Percentiles rank a stretch among this genome's conserved stretches.
Conservation (phyloP, 345 rosid species). For the Eutrema japonicum region DNA sequence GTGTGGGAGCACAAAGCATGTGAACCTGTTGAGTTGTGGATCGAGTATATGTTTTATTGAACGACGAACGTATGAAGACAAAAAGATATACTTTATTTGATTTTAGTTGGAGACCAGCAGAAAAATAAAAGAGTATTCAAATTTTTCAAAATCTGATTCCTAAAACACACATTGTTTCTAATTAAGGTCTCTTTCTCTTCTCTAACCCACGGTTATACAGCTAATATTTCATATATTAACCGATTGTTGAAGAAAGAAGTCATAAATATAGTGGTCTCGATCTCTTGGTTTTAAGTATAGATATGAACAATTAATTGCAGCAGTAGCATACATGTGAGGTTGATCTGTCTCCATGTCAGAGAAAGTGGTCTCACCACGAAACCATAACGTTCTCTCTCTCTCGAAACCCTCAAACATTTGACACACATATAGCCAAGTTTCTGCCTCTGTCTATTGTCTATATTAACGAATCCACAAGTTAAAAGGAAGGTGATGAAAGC, state of each 20-base stretch:
- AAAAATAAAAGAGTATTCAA: neutral
- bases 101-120: neutral
- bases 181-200: neutral
- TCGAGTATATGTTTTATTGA: constrained; percentile 5
- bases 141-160: neutral
- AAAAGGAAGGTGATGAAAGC: neutral
- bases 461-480: constrained; percentile 7
- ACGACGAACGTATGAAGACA: constrained; percentile 35
- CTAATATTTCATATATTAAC: neutral
- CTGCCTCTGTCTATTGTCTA: neutral
- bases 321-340: constrained; percentile 38
- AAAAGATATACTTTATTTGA: neutral
- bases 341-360: constrained; percentile 43
- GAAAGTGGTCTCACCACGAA: constrained; percentile 44
- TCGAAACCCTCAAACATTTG: constrained; percentile 35
- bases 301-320: constrained; percentile 22
- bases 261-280: neutral
- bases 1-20: constrained; percentile 38
- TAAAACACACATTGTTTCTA: neutral
- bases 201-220: neutral
- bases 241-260: constrained; percentile 1
- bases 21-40: constrained; percentile 30
- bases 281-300: neutral
- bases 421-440: constrained; percentile 27
- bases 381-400: constrained; percentile 29